Percentiles rank a stretch among this genome's conserved stretches.
phyloP scores from a whole-genome alignment of 148 eudicot species.

The Chenopodium quinoa region DNA sequence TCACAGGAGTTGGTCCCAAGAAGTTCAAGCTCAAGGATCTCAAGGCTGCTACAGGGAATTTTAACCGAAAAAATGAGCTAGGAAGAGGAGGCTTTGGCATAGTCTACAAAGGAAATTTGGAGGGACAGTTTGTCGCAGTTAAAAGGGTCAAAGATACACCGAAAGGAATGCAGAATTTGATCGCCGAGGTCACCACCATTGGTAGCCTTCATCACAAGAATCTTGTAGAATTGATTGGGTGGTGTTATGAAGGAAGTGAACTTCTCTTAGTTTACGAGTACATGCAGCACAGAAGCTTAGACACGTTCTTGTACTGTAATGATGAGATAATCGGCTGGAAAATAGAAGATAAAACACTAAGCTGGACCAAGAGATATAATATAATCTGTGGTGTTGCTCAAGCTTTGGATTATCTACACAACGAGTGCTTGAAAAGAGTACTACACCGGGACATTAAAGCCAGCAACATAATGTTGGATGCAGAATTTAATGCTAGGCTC shows the following conservation, averaged over 20 bases:
- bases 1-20: constrained; percentile 34
- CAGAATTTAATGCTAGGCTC: constrained; percentile 37
- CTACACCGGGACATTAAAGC: constrained; percentile 47
- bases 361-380: constrained; percentile 36
- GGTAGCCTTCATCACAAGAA: constrained; percentile 48
- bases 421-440: constrained; percentile 36
- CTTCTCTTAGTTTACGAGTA: constrained; percentile 43
- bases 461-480: constrained; percentile 47
- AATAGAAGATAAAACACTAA: background rate
- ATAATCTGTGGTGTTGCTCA: constrained; percentile 40
- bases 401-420: constrained; percentile 42
- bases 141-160: constrained; percentile 36
- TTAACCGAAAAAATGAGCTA: constrained; percentile 29
- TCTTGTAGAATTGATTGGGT: constrained; percentile 40
- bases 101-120: constrained; percentile 32
- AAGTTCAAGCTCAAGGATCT: constrained; percentile 35
- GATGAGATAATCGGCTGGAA: background rate
- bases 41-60: constrained; percentile 32
- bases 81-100: constrained; percentile 42
- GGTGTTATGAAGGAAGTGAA: constrained; percentile 44
- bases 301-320: constrained; percentile 22
- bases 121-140: constrained; percentile 34
- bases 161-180: constrained; percentile 40
- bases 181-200: constrained; percentile 44
- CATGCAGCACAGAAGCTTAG: constrained; percentile 46